Evolutionary conservation across 169 alveolate genomes (phyloP).

Genomic region (Plasmodium malariae): DNA sequence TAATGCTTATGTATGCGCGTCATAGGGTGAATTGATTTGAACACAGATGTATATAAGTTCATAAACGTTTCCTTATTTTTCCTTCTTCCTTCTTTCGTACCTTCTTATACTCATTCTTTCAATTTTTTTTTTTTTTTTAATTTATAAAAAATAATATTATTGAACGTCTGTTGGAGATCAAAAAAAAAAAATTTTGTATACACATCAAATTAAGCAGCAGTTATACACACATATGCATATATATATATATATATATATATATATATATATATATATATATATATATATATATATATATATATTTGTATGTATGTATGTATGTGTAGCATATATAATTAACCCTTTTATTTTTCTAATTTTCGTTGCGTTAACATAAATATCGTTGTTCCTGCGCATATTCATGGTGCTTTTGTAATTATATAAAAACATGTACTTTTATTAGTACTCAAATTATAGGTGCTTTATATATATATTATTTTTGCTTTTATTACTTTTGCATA

Average conservation of each 20-base stretch:
- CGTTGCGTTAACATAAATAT: too few relatives aligned
- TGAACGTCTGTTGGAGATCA: constrained; percentile 46
- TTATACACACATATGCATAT: not conserved
- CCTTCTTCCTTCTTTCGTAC: not conserved
- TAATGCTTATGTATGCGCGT: not conserved
- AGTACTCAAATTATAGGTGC: not conserved
- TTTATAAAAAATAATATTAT: constrained; percentile 1
- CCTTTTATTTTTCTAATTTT: too few relatives aligned
- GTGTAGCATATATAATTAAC: too few relatives aligned
- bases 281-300: not conserved
- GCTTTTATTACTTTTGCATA: not conserved
- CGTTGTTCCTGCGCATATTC: not conserved
- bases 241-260: not conserved
- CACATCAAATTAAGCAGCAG: not conserved
- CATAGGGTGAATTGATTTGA: constrained; percentile 3
- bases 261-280: not conserved
- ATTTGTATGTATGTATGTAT: not conserved
- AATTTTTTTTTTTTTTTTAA: constrained; percentile 7
- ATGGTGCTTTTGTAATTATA: not conserved
- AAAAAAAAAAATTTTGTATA: constrained; percentile 12
- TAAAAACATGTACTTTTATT: not conserved
- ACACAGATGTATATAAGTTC: not conserved
- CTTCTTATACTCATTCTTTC: not conserved
- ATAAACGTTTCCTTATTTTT: not conserved
- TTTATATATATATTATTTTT: not conserved